These are phyloP conservation scores for Euptelea pleiosperma DNA, from an alignment of 164 flowering plant species.

Conservation along the genomic window DNA sequence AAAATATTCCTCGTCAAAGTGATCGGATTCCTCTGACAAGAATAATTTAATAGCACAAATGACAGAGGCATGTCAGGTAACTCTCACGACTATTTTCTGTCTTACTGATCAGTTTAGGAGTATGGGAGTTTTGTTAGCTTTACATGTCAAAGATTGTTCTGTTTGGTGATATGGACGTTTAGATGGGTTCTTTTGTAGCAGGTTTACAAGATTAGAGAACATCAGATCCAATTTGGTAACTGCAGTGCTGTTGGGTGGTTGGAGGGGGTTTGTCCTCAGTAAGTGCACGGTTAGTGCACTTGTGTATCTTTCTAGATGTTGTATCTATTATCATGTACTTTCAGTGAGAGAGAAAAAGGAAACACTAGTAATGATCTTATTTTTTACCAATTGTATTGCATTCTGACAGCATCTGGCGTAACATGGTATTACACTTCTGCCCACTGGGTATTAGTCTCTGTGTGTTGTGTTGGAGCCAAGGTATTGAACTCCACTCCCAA, in stretches of 20 bases:
- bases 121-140: no score
- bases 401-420: no score
- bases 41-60: conserved; percentile 24
- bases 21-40: conserved; percentile 57
- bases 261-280: conserved; percentile 1
- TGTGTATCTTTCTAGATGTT: conserved; percentile 1
- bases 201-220: conserved; percentile 9
- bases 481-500: no score
- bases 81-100: no score
- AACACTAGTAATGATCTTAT: no score
- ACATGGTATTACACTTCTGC: no score
- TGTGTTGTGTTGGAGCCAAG: no score
- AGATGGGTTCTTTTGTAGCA: background rate
- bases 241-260: conserved; percentile 2
- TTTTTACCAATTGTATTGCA: no score
- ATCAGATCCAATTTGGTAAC: conserved; percentile 8
- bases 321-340: background rate
- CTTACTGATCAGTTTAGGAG: no score
- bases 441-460: no score
- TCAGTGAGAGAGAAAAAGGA: background rate
- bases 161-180: background rate
- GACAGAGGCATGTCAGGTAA: conserved; percentile 13
- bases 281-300: conserved; percentile 4
- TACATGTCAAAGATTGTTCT: no score
- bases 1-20: conserved; percentile 39